Evolutionary conservation across 169 alveolate genomes (phyloP), one percentile per base, ranked within the genome.

Genomic region (Eimeria falciformis): DNA sequence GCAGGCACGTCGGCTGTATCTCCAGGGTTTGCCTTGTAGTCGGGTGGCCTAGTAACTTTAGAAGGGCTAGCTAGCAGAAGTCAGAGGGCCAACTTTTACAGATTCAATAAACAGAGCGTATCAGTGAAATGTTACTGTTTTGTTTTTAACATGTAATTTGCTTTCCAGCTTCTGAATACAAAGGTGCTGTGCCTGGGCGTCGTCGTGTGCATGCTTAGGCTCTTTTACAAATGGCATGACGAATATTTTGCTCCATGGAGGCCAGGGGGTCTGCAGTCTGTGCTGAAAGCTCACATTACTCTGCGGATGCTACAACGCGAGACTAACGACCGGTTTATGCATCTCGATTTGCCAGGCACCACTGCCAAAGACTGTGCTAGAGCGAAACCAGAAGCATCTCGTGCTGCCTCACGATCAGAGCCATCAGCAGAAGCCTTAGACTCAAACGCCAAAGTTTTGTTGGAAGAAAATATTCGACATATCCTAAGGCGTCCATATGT

Each of bases 171-270:
- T 66, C 5, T 53, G 65, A 53, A 53, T 3, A 53, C 65, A 53
- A 6, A n/a, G 3, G 25, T 9, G 65, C 29, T 66, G 43, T 12
- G 17, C 37, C 23, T 56, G 27, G 23, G 25, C 2, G 83, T 71
- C 17, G n/a, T 23, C 0, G 12, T 71, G 58, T 71, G 27, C 53
- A 11, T 53, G 5, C 0, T 81, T 37, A 87, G 92, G 33, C 43
- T 87, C 33, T 87, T 37, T 33, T 87, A 58, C 87, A 53, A 87
- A 86, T 87, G 92, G 92, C 92, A 71, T 17, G 73, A 55, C n/a
- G 69, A 46, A 12, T 87, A 87, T 65, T 53, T 87, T 33, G 55
- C 78, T 23, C 92, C 92, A 0, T 87, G 92, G 92, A 40, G 78
- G 18, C 92, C 92, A 4, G 92, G 92, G 33, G 87, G 92, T 17